Conservation (phyloP, 805 yeast genomes). For the Barnettozyma wickerhamii region DNA sequence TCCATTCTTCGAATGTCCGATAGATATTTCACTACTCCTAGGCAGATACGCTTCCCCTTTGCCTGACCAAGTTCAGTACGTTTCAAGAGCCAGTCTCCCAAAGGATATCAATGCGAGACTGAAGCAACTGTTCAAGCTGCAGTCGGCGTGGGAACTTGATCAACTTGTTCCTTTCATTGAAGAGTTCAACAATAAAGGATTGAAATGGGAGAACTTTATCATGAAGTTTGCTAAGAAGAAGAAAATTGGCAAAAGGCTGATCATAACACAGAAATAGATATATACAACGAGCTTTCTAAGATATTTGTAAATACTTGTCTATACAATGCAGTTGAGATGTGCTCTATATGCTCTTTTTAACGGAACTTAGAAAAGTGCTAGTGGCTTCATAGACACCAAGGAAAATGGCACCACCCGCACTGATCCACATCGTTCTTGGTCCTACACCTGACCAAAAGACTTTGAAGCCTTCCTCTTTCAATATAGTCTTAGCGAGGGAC, state of each 20-base stretch:
- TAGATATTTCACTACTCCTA: constrained; percentile 47
- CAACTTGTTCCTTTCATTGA: constrained; percentile 63
- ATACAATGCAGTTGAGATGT: no score
- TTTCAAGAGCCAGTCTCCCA: constrained; percentile 48
- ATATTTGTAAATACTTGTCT: no score
- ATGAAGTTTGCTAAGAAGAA: constrained; percentile 59
- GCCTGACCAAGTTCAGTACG: constrained; percentile 43
- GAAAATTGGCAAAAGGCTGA: constrained; percentile 37
- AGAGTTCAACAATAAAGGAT: constrained; percentile 48
- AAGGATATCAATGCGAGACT: constrained; percentile 45
- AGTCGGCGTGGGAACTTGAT: constrained; percentile 54
- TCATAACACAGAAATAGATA: constrained; percentile 29
- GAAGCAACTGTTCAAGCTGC: constrained; percentile 46
- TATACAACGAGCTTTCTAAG: no score
- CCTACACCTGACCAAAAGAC: constrained; percentile 85
- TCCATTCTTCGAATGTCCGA: constrained; percentile 53
- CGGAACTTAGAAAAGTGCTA: constrained; percentile 10
- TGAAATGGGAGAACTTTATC: constrained; percentile 53
- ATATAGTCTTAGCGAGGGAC: constrained; percentile 46
- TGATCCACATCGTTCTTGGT: constrained; percentile 95
- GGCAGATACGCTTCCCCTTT: constrained; percentile 54
- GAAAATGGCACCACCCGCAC: constrained; percentile 98
- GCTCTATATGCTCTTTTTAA: constrained; percentile 3
- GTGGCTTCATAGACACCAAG: constrained; percentile 83
- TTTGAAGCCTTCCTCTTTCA: constrained; percentile 65